Conservation (phyloP, 2,329 filamentous ascomycete genomes). For the Fusarium longipes region DNA sequence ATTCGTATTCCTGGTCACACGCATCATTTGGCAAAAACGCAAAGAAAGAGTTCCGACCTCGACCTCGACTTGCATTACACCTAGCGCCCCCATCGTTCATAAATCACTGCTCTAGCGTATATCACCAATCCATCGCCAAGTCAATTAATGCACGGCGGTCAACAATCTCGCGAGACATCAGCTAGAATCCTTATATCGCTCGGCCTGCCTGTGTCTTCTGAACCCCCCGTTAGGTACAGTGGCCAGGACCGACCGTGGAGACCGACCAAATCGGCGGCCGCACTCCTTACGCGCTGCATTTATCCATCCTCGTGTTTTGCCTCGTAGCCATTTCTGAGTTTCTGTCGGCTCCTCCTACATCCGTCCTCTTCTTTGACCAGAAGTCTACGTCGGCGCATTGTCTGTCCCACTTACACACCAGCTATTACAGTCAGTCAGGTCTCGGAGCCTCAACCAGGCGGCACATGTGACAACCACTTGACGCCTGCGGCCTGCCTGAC, state of each 20-base stretch:
- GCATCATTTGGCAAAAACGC: neutral
- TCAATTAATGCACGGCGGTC: constrained; percentile 1
- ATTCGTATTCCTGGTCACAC: neutral
- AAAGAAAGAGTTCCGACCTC: neutral
- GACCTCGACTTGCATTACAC: neutral
- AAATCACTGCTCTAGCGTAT: constrained; percentile 10
- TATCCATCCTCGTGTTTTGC: constrained; percentile 23
- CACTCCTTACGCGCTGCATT: constrained; percentile 34
- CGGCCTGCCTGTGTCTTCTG: constrained; percentile 12
- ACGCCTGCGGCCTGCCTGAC: constrained; percentile 28
- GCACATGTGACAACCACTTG: constrained; percentile 36
- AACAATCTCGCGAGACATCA: constrained; percentile 3
- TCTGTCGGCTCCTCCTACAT: constrained; percentile 3
- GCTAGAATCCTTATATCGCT: constrained; percentile 10
- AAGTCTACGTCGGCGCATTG: constrained; percentile 24
- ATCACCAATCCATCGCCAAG: neutral
- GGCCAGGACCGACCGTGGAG: constrained; percentile 34
- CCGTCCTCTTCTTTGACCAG: constrained; percentile 18
- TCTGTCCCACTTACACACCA: constrained; percentile 27
- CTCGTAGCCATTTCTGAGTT: constrained; percentile 28
- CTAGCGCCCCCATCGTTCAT: constrained; percentile 20
- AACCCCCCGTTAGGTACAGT: constrained; percentile 12
- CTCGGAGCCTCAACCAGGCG: constrained; percentile 35
- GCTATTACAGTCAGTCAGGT: constrained; percentile 20
- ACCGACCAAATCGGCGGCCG: constrained; percentile 42